Base-by-base conservation (phyloP, 2,329 filamentous ascomycete genomes). In the Ambrosiella xylebori region DNA sequence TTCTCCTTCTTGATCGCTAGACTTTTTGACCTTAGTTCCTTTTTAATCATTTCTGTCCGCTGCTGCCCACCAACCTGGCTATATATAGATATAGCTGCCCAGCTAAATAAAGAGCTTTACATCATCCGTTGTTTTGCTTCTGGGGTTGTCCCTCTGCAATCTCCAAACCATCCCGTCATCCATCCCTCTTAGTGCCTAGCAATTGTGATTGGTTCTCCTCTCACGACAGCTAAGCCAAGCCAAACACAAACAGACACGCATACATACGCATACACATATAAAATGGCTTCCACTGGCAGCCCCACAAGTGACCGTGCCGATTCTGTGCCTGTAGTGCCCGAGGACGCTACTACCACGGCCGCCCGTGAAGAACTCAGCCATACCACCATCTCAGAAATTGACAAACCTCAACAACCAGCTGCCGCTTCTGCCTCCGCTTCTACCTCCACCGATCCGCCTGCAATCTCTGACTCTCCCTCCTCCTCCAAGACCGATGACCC, bases 351-450 rank as follows among this genome's bases (percentile, higher is more conserved):
- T 65, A 84, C 81, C 45, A 78, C 78, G 60, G 80, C 80, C 56
- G 74, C 81, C 40, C 76, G 81, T 61, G 76, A 82, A 64, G 81
- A 84, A 69, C 73, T 84, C 45, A 80, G 78, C 69, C 79, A 84
- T 62, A 81, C 80, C 8, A 75, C 71, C 56, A 82, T 84, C 62
- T 84, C 80, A 36, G 61, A 58, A 50, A 17, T 49, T 13, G 80
- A 78, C 55, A 65, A 66, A 62, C 64, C 65, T 11, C 57, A 27
- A 37, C 7, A 51, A 27, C 13, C 65, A 12, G 60, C 55, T 57
- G 58, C 62, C 57, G 61, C 61, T 57, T 71, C 70, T 19, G 69
- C 71, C 41, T 65, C 62, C 57, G 61, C 61, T 57, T 71, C 70
- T 19, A 69, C 71, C 41, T 65, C 66, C 52, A 67, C 70, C 57